Conservation (phyloP, 495 filamentous ascomycete genomes). For the Neurospora sp. region DNA sequence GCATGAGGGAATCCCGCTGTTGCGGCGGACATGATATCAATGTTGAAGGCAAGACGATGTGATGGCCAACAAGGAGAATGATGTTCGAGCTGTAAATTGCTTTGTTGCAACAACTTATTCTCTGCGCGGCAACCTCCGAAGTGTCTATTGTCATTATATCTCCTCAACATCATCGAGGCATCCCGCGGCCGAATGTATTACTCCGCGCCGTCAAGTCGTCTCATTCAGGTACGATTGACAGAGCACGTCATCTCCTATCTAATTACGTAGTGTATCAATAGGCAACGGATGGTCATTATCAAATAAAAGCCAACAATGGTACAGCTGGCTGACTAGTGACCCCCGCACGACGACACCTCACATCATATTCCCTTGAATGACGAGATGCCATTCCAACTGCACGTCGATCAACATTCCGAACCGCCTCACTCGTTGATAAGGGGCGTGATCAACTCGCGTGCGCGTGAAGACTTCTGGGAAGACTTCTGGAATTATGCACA, state of each 20-base stretch:
- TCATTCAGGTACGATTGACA: not conserved
- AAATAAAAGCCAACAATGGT: not conserved
- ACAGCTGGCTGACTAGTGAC: not conserved
- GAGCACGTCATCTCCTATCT: not conserved
- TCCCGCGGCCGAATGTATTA: not conserved
- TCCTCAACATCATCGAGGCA: not conserved
- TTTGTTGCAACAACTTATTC: not conserved
- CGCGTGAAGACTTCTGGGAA: too few relatives aligned
- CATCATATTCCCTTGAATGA: not conserved
- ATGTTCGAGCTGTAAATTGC: not conserved
- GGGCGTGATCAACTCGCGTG: too few relatives aligned
- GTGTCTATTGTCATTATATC: not conserved
- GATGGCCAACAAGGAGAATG: not conserved
- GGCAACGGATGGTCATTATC: not conserved
- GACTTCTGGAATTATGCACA: too few relatives aligned
- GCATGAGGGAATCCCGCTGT: not conserved
- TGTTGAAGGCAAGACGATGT: not conserved
- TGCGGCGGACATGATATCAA: not conserved
- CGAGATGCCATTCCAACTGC: not conserved
- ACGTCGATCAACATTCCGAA: not conserved
- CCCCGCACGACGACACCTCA: not conserved
- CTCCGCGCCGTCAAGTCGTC: not conserved
- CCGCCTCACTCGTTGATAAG: not conserved
- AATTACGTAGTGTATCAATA: not conserved
- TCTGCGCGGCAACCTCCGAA: not conserved